Evolutionary conservation across 805 yeast species (phyloP), one percentile per base, ranked within the genome.

Genomic region (Wickerhamomyces rabaulensis): DNA sequence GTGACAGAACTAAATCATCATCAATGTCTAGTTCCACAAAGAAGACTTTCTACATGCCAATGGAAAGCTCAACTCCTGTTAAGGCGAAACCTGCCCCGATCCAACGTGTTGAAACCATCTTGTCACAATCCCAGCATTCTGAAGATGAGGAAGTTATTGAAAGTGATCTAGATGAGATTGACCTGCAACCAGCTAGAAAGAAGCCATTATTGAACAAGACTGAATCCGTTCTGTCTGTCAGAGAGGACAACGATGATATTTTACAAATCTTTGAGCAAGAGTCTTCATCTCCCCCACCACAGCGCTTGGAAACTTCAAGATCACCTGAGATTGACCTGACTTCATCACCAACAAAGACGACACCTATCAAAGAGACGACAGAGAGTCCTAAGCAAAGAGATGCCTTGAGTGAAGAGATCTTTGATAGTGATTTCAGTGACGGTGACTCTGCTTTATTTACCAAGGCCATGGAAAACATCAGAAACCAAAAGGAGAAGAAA

Each of bases 391-490:
- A 16, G 10, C 9, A 33, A 17, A 15, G 12, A 10, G 20, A n/a
- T 3, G 16, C 16, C 12, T 33, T 33, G 20, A 33, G 20, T 33
- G 36, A 33, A 17, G 36, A 33, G 20, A 33, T 33, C 20, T 16
- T 33, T 33, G 45, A 42, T 9, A 17, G 27, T 15, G 43, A 39
- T 3, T 35, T 15, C 6, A 42, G 37, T 25, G 27, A 35, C 13
- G 36, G 29, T n/a, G 26, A 43, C 6, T 44, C 41, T 25, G 50
- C 41, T 33, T 36, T 41, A 3, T 40, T 47, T 21, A 39, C 33
- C 8, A 40, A 2, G 20, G 42, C 39, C 12, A 6, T 44, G 22
- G 33, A 44, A 20, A 27, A 33, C 8, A 33, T 33, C 20, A 33
- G 12, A 9, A 33, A 33, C 17, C 35, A 33, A 33, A 33, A 9